Conservation (phyloP, 2,329 filamentous ascomycete species). For the Penicillium griseofulvum region DNA sequence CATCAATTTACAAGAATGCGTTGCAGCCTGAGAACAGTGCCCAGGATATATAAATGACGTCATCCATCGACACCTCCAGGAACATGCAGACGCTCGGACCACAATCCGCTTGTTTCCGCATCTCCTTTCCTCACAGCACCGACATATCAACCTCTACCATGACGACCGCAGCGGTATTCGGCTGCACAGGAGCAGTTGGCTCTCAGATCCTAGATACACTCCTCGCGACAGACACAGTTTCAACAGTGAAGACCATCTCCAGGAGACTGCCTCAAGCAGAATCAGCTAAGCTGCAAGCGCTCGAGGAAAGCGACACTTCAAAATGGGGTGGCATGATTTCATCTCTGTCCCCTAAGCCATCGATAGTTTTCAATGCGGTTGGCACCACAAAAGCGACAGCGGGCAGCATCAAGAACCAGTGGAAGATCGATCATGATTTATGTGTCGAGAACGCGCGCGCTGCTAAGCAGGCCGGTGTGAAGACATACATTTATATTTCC, state of each 20-base stretch:
- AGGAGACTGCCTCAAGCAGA: conserved; percentile 22
- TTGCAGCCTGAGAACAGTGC: no score
- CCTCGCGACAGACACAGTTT: conserved; percentile 22
- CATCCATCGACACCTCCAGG: not conserved
- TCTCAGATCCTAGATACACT: conserved; percentile 32
- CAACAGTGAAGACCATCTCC: conserved; percentile 30
- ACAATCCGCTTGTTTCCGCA: not conserved
- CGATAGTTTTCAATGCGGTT: conserved; percentile 33
- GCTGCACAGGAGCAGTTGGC: conserved; percentile 33
- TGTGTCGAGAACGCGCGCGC: conserved; percentile 36
- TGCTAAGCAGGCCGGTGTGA: conserved; percentile 36
- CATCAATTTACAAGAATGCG: not conserved
- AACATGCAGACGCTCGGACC: not conserved
- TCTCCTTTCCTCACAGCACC: not conserved
- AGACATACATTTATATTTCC: conserved; percentile 38
- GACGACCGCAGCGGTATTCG: conserved; percentile 31
- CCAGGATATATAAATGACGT: not conserved
- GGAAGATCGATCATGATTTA: conserved; percentile 40
- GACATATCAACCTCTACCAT: conserved; percentile 21
- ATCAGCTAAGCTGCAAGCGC: conserved; percentile 29
- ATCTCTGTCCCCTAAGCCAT: conserved; percentile 24
- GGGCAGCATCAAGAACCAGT: conserved; percentile 35
- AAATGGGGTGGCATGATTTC: conserved; percentile 31
- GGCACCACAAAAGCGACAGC: conserved; percentile 36
- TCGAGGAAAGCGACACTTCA: conserved; percentile 29